phyloP scores from a whole-genome alignment of 2,329 filamentous ascomycete species.

The Teratosphaeria viscida region DNA sequence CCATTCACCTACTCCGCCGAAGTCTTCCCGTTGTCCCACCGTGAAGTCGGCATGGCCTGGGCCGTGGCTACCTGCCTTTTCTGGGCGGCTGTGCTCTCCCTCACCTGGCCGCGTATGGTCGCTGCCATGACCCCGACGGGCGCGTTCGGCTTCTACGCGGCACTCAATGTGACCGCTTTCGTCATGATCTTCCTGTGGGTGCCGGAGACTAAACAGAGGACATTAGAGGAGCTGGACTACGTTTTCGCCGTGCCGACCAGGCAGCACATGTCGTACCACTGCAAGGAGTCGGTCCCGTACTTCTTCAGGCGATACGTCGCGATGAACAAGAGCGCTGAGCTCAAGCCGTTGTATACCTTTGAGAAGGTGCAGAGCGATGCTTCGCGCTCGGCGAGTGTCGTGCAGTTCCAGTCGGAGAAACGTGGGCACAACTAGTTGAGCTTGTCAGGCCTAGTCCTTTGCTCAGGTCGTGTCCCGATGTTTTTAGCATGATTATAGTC shows the following conservation, averaged over 20 bases:
- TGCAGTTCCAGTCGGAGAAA: neutral
- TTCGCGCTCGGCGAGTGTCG: neutral
- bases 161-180: constrained; percentile 45
- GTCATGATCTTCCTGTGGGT: constrained; percentile 36
- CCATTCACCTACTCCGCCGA: constrained; percentile 25
- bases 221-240: constrained; percentile 36
- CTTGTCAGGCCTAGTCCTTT: neutral
- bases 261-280: constrained; percentile 22
- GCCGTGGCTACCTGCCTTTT: constrained; percentile 56
- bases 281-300: constrained; percentile 33
- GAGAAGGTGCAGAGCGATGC: constrained; percentile 2
- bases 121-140: constrained; percentile 40
- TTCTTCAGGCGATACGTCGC: constrained; percentile 29
- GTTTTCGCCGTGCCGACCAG: constrained; percentile 40
- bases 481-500: neutral
- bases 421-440: neutral
- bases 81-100: constrained; percentile 41
- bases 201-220: constrained; percentile 30
- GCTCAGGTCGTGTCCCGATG: neutral
- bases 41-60: constrained; percentile 31
- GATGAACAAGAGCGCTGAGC: constrained; percentile 8
- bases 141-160: constrained; percentile 49
- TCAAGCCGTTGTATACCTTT: constrained; percentile 12
- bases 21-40: constrained; percentile 24
- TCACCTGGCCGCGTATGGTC: constrained; percentile 41